Evolutionary conservation across 768 basidiomycete genomes (phyloP).

Genomic region (Chlorophyllum brunneum): DNA sequence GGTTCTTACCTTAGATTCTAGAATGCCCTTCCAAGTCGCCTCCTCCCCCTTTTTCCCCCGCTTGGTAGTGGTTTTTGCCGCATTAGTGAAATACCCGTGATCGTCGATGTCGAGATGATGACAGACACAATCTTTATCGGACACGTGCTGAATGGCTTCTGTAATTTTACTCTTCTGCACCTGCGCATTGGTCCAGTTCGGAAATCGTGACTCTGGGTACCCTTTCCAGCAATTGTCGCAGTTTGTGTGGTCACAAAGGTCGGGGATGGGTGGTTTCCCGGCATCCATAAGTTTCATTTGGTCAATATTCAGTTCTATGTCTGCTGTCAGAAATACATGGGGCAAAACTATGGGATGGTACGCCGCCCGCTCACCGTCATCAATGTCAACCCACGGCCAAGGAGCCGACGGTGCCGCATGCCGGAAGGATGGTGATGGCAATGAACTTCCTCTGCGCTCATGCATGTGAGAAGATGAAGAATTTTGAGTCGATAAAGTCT

Average conservation of each 20-base stretch:
- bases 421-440: constrained; percentile 32
- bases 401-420: constrained; percentile 39
- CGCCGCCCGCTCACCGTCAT: constrained; percentile 21
- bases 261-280: constrained; percentile 23
- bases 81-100: constrained; percentile 19
- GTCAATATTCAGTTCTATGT: constrained; percentile 24
- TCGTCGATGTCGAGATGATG: constrained; percentile 34
- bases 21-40: constrained; percentile 28
- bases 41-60: constrained; percentile 22
- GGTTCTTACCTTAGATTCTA: constrained; percentile 23
- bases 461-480: too few relatives aligned
- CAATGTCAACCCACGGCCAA: constrained; percentile 41
- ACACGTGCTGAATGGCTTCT: constrained; percentile 7
- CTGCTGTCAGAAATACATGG: neutral
- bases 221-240: constrained; percentile 30
- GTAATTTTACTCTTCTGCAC: constrained; percentile 33
- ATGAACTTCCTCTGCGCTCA: neutral
- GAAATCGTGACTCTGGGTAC: constrained; percentile 39
- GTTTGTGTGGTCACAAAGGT: constrained; percentile 24
- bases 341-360: neutral
- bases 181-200: constrained; percentile 49
- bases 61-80: constrained; percentile 26
- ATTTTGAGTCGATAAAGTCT: neutral
- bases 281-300: constrained; percentile 20
- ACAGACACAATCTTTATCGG: constrained; percentile 21